Conservation (phyloP, 179 eudicot genomes). For the Camellia oleifera region DNA sequence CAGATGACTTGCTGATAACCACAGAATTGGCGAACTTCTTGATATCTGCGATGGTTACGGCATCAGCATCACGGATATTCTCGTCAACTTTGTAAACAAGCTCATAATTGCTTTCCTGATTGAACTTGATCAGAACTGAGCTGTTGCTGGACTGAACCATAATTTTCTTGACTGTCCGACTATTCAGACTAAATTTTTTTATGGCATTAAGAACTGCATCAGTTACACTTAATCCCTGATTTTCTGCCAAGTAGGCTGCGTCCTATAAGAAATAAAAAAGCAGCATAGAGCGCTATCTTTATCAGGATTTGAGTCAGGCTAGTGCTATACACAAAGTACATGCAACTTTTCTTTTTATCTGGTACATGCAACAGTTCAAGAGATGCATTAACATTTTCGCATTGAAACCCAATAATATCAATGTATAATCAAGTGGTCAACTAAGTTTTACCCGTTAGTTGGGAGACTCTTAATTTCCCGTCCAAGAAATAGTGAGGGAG, state of each 20-base stretch:
- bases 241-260: slow-evolving; percentile 69
- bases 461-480: background rate
- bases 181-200: slow-evolving; percentile 33
- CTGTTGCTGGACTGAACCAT: slow-evolving; percentile 74
- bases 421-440: background rate
- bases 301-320: too few species aligned
- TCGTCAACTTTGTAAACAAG: slow-evolving; percentile 69
- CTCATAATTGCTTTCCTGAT: slow-evolving; percentile 50
- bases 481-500: background rate
- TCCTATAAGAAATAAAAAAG: slow-evolving; percentile 37
- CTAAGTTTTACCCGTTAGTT: background rate
- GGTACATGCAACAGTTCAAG: background rate
- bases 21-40: slow-evolving; percentile 66
- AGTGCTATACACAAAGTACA: too few species aligned
- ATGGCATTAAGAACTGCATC: slow-evolving; percentile 60
- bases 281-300: background rate
- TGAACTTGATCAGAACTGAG: slow-evolving; percentile 60
- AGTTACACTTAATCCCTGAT: slow-evolving; percentile 46
- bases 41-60: slow-evolving; percentile 54
- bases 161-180: slow-evolving; percentile 34
- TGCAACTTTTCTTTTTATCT: background rate
- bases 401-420: too few species aligned
- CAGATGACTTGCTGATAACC: slow-evolving; percentile 53
- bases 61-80: slow-evolving; percentile 50
- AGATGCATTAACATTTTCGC: background rate